phyloP scores from a whole-genome alignment of 2,329 filamentous ascomycete species.

The Ampelomyces quisqualis region DNA sequence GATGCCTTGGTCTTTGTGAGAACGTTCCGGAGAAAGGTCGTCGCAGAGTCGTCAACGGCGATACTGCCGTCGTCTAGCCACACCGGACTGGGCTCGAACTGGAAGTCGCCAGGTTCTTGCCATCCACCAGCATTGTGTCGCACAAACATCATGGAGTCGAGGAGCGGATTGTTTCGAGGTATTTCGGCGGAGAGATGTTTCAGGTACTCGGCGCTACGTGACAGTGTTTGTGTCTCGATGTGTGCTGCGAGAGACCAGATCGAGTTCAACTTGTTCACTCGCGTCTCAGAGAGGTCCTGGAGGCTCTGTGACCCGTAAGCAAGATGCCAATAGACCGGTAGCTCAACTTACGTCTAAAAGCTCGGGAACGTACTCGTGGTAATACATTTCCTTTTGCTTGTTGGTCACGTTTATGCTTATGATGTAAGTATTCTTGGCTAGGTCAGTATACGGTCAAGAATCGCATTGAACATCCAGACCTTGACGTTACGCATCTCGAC shows the following conservation, averaged over 20 bases:
- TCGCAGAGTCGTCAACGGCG: conserved; percentile 81
- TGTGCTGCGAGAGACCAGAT: conserved; percentile 80
- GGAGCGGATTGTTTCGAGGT: conserved; percentile 77
- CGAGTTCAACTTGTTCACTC: conserved; percentile 77
- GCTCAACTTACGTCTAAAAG: conserved; percentile 69
- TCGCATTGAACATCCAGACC: conserved; percentile 19
- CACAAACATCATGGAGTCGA: conserved; percentile 98
- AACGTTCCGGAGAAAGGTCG: conserved; percentile 87
- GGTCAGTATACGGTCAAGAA: conserved; percentile 23
- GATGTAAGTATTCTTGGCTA: conserved; percentile 77
- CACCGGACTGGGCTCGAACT: conserved; percentile 90
- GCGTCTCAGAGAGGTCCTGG: conserved; percentile 90
- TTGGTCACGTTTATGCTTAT: conserved; percentile 96
- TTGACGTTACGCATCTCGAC: conserved; percentile 97
- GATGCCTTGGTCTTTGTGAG: conserved; percentile 87
- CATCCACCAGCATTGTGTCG: conserved; percentile 82
- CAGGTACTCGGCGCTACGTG: conserved; percentile 70
- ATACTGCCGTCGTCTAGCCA: conserved; percentile 94
- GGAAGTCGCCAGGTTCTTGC: conserved; percentile 80
- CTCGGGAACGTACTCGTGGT: conserved; percentile 94
- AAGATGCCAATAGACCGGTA: background rate
- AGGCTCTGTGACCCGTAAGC: conserved; percentile 55
- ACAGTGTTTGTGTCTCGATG: conserved; percentile 77
- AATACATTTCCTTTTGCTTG: conserved; percentile 96
- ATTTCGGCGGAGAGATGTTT: conserved; percentile 78